phyloP scores from a whole-genome alignment of 108 stramenopile genomes.

The Cyclotella choctawhatcheeana region DNA sequence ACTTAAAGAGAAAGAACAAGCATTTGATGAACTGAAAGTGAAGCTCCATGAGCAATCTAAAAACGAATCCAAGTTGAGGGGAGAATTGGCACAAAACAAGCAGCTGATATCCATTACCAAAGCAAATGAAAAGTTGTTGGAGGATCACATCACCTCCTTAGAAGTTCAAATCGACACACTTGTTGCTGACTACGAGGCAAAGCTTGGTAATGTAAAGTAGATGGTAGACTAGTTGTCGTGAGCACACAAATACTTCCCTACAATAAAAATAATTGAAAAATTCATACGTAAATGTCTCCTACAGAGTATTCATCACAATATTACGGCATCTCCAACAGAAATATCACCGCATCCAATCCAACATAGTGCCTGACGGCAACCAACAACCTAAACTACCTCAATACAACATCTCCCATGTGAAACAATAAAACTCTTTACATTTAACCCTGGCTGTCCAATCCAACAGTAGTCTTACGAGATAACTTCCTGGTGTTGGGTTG shows the following conservation, averaged over 20 bases:
- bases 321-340: no score
- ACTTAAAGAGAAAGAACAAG: slow-evolving; percentile 14
- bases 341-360: no score
- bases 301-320: no score
- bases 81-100: slow-evolving; percentile 38
- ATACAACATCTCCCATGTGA: no score
- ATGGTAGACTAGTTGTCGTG: no score
- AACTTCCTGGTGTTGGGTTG: slow-evolving; percentile 87
- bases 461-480: neutral
- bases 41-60: slow-evolving; percentile 23
- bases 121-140: slow-evolving; percentile 43
- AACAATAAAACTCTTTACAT: neutral
- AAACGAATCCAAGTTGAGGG: slow-evolving; percentile 29
- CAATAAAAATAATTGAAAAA: no score
- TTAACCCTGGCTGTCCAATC: neutral
- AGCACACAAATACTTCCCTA: no score
- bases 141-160: slow-evolving; percentile 40
- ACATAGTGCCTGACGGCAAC: no score
- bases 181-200: slow-evolving; percentile 44
- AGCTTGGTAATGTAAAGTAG: slow-evolving; percentile 20
- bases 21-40: slow-evolving; percentile 4
- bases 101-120: slow-evolving; percentile 28
- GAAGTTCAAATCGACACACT: slow-evolving; percentile 39
- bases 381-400: no score
- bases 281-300: no score